phyloP scores from a whole-genome alignment of 73 alveolate species.

The Stentor coeruleus region DNA sequence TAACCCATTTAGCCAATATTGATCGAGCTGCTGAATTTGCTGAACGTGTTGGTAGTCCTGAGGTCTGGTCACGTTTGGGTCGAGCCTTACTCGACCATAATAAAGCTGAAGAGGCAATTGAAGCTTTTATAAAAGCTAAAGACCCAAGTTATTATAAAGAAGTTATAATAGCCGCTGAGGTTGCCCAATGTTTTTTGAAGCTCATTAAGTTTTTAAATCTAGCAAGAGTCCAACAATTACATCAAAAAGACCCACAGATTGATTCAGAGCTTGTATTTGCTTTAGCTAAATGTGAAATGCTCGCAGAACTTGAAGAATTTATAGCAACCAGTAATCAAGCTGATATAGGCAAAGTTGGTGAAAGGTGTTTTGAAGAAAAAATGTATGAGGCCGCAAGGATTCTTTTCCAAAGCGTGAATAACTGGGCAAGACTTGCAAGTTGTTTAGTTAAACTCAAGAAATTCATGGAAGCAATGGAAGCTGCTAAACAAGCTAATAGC shows the following conservation, averaged over 20 bases:
- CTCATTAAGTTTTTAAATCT: constrained; percentile 84
- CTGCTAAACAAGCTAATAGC: constrained; percentile 96
- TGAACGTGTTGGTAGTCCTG: constrained; percentile 56
- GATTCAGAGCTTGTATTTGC: constrained; percentile 91
- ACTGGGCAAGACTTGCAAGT: constrained; percentile 93
- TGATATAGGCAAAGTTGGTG: constrained; percentile 91
- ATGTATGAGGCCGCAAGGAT: constrained; percentile 95
- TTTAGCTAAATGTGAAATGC: constrained; percentile 90
- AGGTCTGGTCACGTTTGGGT: constrained; percentile 98
- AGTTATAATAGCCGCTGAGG: constrained; percentile 87
- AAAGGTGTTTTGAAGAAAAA: constrained; percentile 91
- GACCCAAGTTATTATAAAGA: constrained; percentile 78
- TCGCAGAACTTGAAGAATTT: constrained; percentile 89
- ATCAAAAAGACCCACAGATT: constrained; percentile 78
- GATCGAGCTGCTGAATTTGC: constrained; percentile 92
- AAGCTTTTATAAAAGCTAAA: constrained; percentile 91
- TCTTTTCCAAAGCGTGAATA: constrained; percentile 80
- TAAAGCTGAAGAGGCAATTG: constrained; percentile 88
- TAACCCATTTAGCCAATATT: constrained; percentile 75
- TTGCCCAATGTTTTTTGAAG: constrained; percentile 74
- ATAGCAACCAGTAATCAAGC: constrained; percentile 84
- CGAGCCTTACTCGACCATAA: constrained; percentile 89
- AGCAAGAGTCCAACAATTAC: constrained; percentile 69
- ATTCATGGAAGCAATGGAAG: constrained; percentile 93
- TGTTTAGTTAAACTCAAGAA: constrained; percentile 86